These are phyloP conservation scores for Neurospora sp. DNA, from an alignment of 495 filamentous ascomycete species.

Conservation along the genomic window DNA sequence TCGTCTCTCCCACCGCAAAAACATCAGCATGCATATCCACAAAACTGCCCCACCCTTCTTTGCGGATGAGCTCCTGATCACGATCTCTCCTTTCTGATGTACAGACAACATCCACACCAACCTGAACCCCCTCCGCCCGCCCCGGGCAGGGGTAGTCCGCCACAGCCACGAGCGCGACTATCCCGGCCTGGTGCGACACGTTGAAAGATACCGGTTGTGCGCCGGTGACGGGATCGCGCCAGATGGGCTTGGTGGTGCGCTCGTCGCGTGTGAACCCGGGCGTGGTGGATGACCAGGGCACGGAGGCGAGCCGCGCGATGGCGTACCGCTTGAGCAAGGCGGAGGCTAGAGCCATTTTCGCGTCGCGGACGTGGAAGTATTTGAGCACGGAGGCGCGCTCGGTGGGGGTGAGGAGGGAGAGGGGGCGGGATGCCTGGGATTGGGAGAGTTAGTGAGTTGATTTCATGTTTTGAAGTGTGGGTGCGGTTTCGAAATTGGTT, in stretches of 20 bases:
- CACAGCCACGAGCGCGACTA: slow-evolving; percentile 51
- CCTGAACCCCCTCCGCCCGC: slow-evolving; percentile 14
- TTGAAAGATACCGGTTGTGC: slow-evolving; percentile 61
- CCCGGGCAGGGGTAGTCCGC: slow-evolving; percentile 18
- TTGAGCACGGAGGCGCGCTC: slow-evolving; percentile 41
- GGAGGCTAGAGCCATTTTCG: slow-evolving; percentile 61
- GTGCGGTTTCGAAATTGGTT: background rate
- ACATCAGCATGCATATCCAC: slow-evolving; percentile 74
- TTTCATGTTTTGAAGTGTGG: background rate
- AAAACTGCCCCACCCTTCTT: slow-evolving; percentile 52
- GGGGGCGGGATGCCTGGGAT: slow-evolving; percentile 42
- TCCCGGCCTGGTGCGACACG: slow-evolving; percentile 75
- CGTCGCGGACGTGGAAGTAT: slow-evolving; percentile 55
- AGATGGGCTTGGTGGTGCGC: slow-evolving; percentile 53
- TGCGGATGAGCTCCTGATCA: slow-evolving; percentile 37
- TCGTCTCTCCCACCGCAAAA: slow-evolving; percentile 42
- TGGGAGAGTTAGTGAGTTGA: background rate
- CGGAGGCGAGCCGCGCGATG: slow-evolving; percentile 47
- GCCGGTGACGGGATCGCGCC: slow-evolving; percentile 18
- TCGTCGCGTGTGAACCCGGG: slow-evolving; percentile 42
- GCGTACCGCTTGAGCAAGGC: slow-evolving; percentile 70
- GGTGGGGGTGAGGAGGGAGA: slow-evolving; percentile 43
- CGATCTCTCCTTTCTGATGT: slow-evolving; percentile 53
- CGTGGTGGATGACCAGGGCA: slow-evolving; percentile 55
- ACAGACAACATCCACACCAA: slow-evolving; percentile 69